Evolutionary conservation across 2,329 filamentous ascomycete genomes (phyloP), one percentile per base, ranked within the genome.

Genomic region (Lecanoromycetidae sp.): DNA sequence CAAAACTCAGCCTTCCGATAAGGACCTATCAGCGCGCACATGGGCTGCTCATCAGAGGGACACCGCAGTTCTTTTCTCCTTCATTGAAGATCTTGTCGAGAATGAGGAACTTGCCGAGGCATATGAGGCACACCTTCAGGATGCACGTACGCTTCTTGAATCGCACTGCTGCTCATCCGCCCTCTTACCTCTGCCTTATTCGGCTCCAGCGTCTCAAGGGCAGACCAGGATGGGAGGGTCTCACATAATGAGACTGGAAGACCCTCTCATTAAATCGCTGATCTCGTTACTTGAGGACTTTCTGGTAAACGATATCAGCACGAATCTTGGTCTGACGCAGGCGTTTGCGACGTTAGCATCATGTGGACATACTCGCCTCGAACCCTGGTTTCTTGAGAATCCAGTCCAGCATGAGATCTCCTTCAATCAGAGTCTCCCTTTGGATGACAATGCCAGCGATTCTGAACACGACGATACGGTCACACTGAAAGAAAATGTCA

Each of bases 261-360:
- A 78, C 55, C 66, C 70, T 6, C 66, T 80, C 5, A 64, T 79
- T 44, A 66, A 64, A 41, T 68, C 70, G 17, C 57, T 80, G 15
- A 51, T 72, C n/a, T 61, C 59, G 35, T 72, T 90, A 6, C 65
- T 98, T 9, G 75, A 82, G 36, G 80, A 74, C 0, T 98, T 96
- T 58, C 87, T 95, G 56, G 75, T 85, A 4, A 98, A 98, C 57
- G 82, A 87, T 2, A 80, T 96, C 2, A 87, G 95, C 56, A 88
- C 84, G 2, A 98, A 98, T 56, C 68, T 98, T 3, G 84, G 83
- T 0, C 71, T 95, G 1, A 96, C 90, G 0, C 85, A 93, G 57
- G 76, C 84, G 1, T 71, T 96, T 35, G 76, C 93, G 23, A 83
- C 86, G 54, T 71, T 98, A 33, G 84, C 84, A 9, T 79, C 84